Conservation (phyloP, 129 eudicot species). For the Solidago caesia region DNA sequence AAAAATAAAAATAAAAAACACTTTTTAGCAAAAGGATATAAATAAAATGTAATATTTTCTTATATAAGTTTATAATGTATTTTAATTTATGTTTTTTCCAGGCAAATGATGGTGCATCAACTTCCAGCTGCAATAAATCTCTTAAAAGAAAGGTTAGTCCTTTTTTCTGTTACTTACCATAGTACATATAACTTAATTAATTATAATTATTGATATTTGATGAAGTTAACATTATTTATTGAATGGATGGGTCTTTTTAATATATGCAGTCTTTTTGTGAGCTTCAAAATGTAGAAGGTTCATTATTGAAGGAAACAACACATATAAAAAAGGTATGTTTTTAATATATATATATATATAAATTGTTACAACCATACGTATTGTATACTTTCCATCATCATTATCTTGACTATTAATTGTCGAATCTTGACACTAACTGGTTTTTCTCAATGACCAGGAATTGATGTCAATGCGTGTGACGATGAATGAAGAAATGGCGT, state of each 20-base stretch:
- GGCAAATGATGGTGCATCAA: conserved; percentile 45
- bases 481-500: conserved; percentile 33
- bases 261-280: conserved; percentile 44
- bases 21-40: not conserved
- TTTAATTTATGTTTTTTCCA: conserved; percentile 16
- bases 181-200: no score
- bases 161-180: not conserved
- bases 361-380: not conserved
- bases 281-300: conserved; percentile 51
- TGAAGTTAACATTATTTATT: no score
- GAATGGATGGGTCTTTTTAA: not conserved
- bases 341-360: not conserved
- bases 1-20: no score
- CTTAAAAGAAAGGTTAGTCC: conserved; percentile 43
- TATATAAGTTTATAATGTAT: not conserved
- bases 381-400: not conserved
- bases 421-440: not conserved
- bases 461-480: conserved; percentile 35
- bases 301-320: conserved; percentile 43
- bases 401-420: not conserved
- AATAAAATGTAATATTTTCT: not conserved
- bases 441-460: conserved; percentile 34
- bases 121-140: conserved; percentile 34
- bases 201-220: not conserved
- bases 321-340: conserved; percentile 45